Base-by-base conservation (phyloP, 192 early-diverging fungal genomes). In the Coemansia sp. region DNA sequence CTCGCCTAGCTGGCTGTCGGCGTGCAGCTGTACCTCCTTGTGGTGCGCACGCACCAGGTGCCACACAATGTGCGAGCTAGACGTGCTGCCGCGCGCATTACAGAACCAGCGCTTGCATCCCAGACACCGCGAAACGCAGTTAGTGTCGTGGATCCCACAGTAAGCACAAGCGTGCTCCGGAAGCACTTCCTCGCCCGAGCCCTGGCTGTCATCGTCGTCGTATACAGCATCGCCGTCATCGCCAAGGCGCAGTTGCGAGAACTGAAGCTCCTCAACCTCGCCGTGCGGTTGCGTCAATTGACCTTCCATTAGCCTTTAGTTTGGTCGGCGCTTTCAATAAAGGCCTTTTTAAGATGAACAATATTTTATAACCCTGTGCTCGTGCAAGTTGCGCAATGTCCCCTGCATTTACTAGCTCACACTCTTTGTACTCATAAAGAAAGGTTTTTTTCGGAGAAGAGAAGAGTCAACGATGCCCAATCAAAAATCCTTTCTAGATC, bases 61-160 rank as follows among this genome's bases (percentile, higher is more conserved):
- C 66, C 89, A 93, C 61, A 99, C 88, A 54, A 98, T 96, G 68
- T 99, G 97, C 12, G 97, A 91, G 43, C 93, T 96, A 6, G 91
- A 89, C 1, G 90, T 93, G 59, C 87, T 88, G 23, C 93, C 92
- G 35, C 93, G 87, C 14, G 90, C 85, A 68, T 99, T 99, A 75
- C 97, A 99, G 71, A 99, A 98, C 96, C 96, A 99, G 54, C 91
- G 89, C 54, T 85, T 88, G 82, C 97, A 99, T 0, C 83, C 86
- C 32, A 95, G 86, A 74, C 97, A 99, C 80, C 95, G 94, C 54
- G 92, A 90, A 6, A 98, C 95, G 0, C 92, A 87, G 27, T 85
- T 82, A 18, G 92, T 85, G 54, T 87, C 87, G 65, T 98, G 95
- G 62, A 97, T 89, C 32, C 93, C 94, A 63, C 97, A 99, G 76